Evolutionary conservation across 148 eudicot genomes (phyloP).

Genomic region (Oxyria digyna): DNA sequence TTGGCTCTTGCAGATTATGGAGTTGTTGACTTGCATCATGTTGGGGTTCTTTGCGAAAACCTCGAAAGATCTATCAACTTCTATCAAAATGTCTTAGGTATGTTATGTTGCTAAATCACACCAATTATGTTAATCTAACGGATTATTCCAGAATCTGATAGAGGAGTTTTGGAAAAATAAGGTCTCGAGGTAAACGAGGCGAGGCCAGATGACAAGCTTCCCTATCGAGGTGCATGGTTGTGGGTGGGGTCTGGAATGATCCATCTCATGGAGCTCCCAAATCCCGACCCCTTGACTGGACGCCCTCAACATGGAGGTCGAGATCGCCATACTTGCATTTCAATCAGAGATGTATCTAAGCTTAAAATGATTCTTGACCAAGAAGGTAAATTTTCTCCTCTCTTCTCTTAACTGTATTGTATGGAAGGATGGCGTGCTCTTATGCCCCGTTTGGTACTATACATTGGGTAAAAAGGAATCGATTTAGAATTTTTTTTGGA

Average conservation of each 20-base stretch:
- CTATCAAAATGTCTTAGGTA: constrained; percentile 86
- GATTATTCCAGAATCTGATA: background rate
- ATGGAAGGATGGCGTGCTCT: too few species aligned
- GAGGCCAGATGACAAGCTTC: constrained; percentile 92
- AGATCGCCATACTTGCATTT: constrained; percentile 85
- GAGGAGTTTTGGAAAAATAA: background rate
- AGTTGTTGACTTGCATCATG: constrained; percentile 83
- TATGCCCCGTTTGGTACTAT: too few species aligned
- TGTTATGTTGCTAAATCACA: background rate
- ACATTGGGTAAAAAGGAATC: too few species aligned
- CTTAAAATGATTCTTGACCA: constrained; percentile 71
- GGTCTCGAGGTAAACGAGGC: constrained; percentile 93
- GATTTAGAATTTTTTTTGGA: too few species aligned
- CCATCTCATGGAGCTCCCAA: constrained; percentile 97
- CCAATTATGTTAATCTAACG: background rate
- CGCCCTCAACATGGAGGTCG: constrained; percentile 91
- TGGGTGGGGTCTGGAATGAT: constrained; percentile 99
- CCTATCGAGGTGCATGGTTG: constrained; percentile 96
- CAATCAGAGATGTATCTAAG: constrained; percentile 71
- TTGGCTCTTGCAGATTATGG: constrained; percentile 70
- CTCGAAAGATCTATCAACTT: constrained; percentile 89
- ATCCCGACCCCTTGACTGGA: constrained; percentile 94
- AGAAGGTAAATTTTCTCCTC: constrained; percentile 31
- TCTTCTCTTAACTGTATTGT: too few species aligned
- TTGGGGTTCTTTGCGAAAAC: constrained; percentile 88